Evolutionary conservation across 257 asterid genomes (phyloP), one percentile per base, ranked within the genome.

Genomic region (Capsicum baccatum): DNA sequence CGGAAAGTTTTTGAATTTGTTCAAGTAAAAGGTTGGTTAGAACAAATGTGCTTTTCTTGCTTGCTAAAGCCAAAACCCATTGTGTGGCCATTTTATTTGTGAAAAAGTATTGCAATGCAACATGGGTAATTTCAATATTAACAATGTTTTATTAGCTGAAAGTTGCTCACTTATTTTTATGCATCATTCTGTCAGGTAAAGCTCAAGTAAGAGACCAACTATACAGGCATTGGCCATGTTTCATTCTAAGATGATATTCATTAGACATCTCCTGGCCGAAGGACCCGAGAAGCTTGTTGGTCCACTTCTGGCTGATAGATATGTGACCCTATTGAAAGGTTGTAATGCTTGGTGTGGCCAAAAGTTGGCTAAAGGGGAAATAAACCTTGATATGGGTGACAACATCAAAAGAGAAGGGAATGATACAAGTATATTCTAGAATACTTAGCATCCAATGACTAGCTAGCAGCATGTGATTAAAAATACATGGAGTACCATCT

Each of bases 261-360:
- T 93, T 81, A 95, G 97, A 2, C 97, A 95, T 91, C 83, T 95
- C 85, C 88, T 95, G 89, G 86, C 97, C 6, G 91, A 95, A 90
- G 97, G 93, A 79, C 98, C 98, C 1, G 97, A 95, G 90, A 93
- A 90, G 90, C 97, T 95, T 82, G 98, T 97, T 3, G 97, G 98
- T 42, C 97, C 98, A 5, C 87, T 95, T 88, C 94, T 95, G 12
- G 98, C 97, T 26, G 98, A 95, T 79, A 95, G 97, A 10, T 95
- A 95, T 9, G 98, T 95, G 68, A 95, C 98, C 33, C 79, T 95
- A 85, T 83, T 95, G 86, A 95, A 95, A 89, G 98, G 98, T 39
- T 98, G 98, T 47, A 95, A 95, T 58, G 90, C 98, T 0, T 95
- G 98, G 98, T 95, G 92, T 21, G 98, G 98, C 6, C 96, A 95